Evolutionary conservation across 345 rosid species (phyloP), one percentile per base, ranked within the genome.

Genomic region (Abelmoschus esculentus): DNA sequence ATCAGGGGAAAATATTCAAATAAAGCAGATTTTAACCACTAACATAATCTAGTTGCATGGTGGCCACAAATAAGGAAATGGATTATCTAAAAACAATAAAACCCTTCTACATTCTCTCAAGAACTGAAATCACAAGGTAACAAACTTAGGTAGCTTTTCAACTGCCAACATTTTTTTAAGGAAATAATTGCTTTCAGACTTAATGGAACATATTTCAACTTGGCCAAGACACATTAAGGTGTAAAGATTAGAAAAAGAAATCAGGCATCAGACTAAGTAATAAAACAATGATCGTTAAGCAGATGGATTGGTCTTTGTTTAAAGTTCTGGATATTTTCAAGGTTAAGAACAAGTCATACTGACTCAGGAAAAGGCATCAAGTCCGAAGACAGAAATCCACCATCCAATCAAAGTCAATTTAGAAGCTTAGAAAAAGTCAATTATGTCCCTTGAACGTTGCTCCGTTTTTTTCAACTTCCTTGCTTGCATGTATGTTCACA

Each of bases 401-500:
- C 19, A 55, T 73, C 59, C 19, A 36, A 7, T 70, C 57, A 49
- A 6, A 68, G 80, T 71, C 82, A 79, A 63, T 32, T 40, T 22
- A 56, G 59, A 73, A 69, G 77, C 47, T 44, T 80, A 75, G 83
- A 82, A 71, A 70, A 69, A 77, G 60, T 69, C 55, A 59, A 55
- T 9, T 31, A 13, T 65, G 59, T 57, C 69, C 55, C 54, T 71
- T 63, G 69, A 62, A 56, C 31, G 34, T 8, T 10, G 57, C 44
- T 28, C 7, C 13, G 18, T 36, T 4, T 36, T 34, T 36, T 36
- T 36, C 40, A 36, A 7, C 40, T 38, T 38, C 42, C 9, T 38
- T 38, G 42, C 42, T 38, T 38, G 52, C 42, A 14, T 14, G 18
- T 55, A 69, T 6, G 17, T 19, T 3, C 40, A 18, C 52, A 36